These are phyloP conservation scores for Trametes cubensis DNA, from an alignment of 768 basidiomycete species.

Conservation along the genomic window DNA sequence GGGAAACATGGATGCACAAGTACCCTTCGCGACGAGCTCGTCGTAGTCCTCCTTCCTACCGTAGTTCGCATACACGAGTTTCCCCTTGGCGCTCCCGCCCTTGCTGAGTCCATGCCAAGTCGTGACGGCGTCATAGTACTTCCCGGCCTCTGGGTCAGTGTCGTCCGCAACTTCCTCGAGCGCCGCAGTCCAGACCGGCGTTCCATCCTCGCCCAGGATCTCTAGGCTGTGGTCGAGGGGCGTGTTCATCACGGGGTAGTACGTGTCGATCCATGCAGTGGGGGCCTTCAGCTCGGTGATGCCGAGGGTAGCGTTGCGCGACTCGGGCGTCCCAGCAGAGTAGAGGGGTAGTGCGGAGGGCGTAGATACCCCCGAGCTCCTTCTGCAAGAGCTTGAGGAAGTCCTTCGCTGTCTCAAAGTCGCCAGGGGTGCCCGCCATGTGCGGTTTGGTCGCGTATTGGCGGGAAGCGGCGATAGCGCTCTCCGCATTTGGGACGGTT, in stretches of 20 bases:
- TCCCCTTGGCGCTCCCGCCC: constrained; percentile 72
- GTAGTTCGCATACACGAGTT: constrained; percentile 79
- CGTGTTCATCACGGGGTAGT: constrained; percentile 87
- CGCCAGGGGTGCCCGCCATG: constrained; percentile 58
- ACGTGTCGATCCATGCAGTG: constrained; percentile 81
- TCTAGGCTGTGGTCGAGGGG: constrained; percentile 69
- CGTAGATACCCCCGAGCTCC: constrained; percentile 55
- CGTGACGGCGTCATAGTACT: constrained; percentile 67
- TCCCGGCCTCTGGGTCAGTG: constrained; percentile 70
- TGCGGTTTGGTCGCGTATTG: constrained; percentile 58
- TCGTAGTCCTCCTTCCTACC: constrained; percentile 77
- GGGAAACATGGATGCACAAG: not conserved
- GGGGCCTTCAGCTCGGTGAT: constrained; percentile 50
- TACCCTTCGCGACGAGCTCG: constrained; percentile 52
- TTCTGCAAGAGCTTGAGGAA: constrained; percentile 70
- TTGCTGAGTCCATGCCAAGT: constrained; percentile 87
- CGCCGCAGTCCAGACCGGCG: constrained; percentile 66
- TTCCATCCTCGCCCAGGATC: constrained; percentile 60
- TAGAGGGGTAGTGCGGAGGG: constrained; percentile 57
- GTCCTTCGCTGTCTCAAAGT: constrained; percentile 62
- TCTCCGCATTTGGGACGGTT: constrained; percentile 52
- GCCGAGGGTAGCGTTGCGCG: constrained; percentile 66
- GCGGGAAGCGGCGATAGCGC: constrained; percentile 54
- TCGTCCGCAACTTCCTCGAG: constrained; percentile 75
- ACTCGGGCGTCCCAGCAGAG: constrained; percentile 67